phyloP scores from a whole-genome alignment of 1,139 yeast species.

The Pichia norvegensis region DNA sequence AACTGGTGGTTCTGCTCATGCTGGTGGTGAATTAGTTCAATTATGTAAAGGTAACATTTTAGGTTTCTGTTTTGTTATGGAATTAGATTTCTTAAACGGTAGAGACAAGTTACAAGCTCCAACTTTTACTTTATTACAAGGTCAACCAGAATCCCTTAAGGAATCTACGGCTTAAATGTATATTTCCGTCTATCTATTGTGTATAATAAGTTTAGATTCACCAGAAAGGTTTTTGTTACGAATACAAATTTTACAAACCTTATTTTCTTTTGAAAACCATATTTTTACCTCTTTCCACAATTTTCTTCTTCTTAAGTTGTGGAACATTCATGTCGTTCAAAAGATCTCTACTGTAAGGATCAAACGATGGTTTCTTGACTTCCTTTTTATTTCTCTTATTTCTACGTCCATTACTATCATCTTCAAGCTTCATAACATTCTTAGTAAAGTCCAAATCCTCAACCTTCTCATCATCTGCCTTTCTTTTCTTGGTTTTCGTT shows the following conservation, averaged over 20 bases:
- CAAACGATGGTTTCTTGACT: constrained; percentile 43
- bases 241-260: background rate
- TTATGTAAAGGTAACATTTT: constrained; percentile 59
- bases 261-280: constrained; percentile 20
- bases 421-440: constrained; percentile 33
- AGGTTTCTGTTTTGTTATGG: constrained; percentile 85
- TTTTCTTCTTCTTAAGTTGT: constrained; percentile 22
- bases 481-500: constrained; percentile 11
- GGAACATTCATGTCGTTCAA: constrained; percentile 28
- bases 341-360: constrained; percentile 40
- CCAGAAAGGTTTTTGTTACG: background rate
- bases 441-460: constrained; percentile 42
- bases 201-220: background rate
- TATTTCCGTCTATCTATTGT: background rate
- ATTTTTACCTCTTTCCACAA: constrained; percentile 23
- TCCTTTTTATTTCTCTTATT: constrained; percentile 25
- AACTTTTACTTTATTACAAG: constrained; percentile 77
- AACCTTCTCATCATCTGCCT: constrained; percentile 16
- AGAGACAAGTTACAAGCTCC: constrained; percentile 82
- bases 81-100: constrained; percentile 90
- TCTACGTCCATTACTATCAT: constrained; percentile 18
- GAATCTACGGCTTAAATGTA: constrained; percentile 4
- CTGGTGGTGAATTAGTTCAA: constrained; percentile 81
- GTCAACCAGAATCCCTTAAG: constrained; percentile 50
- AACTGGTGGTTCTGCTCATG: constrained; percentile 93